These are phyloP conservation scores for Colletotrichum zoysiae DNA, from an alignment of 2,329 filamentous ascomycete genomes.

Conservation along the genomic window DNA sequence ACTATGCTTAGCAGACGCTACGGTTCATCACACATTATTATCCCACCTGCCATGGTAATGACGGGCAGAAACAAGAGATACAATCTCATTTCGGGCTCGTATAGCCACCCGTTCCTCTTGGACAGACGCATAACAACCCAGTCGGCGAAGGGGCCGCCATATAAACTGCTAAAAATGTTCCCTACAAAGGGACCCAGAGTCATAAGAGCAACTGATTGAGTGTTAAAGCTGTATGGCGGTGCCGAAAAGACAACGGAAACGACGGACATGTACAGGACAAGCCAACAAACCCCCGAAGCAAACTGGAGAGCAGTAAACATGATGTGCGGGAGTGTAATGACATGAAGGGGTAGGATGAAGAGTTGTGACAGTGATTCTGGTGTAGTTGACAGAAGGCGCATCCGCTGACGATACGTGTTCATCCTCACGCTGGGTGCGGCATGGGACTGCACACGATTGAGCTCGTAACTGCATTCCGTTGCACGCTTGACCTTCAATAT, in stretches of 20 bases:
- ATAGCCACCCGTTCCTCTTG: slow-evolving; percentile 53
- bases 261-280: slow-evolving; percentile 51
- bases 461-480: slow-evolving; percentile 6
- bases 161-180: slow-evolving; percentile 52
- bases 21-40: too few species aligned
- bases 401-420: slow-evolving; percentile 42
- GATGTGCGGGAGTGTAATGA: slow-evolving; percentile 48
- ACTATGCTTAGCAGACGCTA: too few species aligned
- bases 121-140: slow-evolving; percentile 53
- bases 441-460: slow-evolving; percentile 18
- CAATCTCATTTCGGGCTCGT: slow-evolving; percentile 59
- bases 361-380: slow-evolving; percentile 38
- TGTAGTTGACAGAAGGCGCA: slow-evolving; percentile 44
- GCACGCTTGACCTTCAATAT: slow-evolving; percentile 4
- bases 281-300: slow-evolving; percentile 53
- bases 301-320: slow-evolving; percentile 56
- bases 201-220: slow-evolving; percentile 46
- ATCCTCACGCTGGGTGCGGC: slow-evolving; percentile 16
- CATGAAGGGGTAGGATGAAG: slow-evolving; percentile 38
- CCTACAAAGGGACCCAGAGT: slow-evolving; percentile 51
- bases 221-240: slow-evolving; percentile 48
- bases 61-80: slow-evolving; percentile 47
- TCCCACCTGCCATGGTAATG: slow-evolving; percentile 48
- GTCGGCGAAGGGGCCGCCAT: slow-evolving; percentile 55
- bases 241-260: slow-evolving; percentile 49